A percentile compares a stretch with the other conserved stretches of the same genome.
phyloP scores from a whole-genome alignment of 306 rosid genomes.

The Fagus sylvatica region DNA sequence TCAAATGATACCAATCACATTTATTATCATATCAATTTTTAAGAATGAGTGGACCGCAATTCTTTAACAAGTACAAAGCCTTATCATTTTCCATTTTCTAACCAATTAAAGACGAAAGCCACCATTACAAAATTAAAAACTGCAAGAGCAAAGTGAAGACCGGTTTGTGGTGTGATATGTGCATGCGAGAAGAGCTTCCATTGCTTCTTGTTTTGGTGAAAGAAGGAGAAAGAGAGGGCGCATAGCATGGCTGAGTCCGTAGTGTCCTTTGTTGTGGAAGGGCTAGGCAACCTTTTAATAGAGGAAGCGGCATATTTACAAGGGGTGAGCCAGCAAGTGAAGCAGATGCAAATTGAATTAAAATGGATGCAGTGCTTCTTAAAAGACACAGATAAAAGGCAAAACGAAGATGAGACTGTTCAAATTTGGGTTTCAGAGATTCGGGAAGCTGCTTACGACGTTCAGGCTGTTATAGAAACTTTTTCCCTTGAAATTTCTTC shows the following conservation, averaged over 20 bases:
- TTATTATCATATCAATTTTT: too few species aligned
- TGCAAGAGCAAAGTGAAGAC: too few species aligned
- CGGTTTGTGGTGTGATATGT: too few species aligned
- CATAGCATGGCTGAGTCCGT: constrained; percentile 39
- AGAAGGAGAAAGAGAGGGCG: not conserved
- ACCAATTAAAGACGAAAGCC: too few species aligned
- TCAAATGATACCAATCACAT: too few species aligned
- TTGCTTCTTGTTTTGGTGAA: not conserved
- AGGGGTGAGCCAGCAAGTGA: constrained; percentile 33
- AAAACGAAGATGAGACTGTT: constrained; percentile 29
- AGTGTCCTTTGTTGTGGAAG: constrained; percentile 38
- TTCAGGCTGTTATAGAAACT: constrained; percentile 45
- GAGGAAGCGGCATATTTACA: constrained; percentile 34
- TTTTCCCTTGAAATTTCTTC: constrained; percentile 32
- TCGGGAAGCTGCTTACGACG: constrained; percentile 43
- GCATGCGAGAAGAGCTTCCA: too few species aligned
- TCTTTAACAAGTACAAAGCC: too few species aligned
- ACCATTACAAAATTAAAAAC: too few species aligned
- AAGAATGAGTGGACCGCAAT: too few species aligned
- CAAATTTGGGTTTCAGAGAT: constrained; percentile 44
- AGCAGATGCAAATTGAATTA: constrained; percentile 34
- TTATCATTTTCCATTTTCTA: too few species aligned
- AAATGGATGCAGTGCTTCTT: constrained; percentile 46
- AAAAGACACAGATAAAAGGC: constrained; percentile 45
- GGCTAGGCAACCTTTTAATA: constrained; percentile 31